These are phyloP conservation scores for Pythium phragmiticola DNA, from an alignment of 352 stramenopile species.

Conservation along the genomic window DNA sequence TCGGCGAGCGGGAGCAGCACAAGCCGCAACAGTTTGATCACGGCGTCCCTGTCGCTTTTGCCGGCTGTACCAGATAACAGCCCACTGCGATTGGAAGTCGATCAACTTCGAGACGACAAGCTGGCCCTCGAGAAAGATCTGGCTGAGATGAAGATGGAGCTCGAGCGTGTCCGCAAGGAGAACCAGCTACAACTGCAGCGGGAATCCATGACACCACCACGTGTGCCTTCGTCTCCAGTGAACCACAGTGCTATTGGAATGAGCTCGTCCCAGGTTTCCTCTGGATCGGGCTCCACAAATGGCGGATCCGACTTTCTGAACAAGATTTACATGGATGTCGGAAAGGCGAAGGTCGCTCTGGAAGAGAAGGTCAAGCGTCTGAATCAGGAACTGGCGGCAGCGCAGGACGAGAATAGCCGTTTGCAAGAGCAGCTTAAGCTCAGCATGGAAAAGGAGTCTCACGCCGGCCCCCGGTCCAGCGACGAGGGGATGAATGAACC, in stretches of 20 bases:
- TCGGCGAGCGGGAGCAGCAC: constrained; percentile 35
- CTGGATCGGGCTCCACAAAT: neutral
- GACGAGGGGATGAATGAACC: constrained; percentile 7
- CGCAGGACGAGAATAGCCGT: constrained; percentile 50
- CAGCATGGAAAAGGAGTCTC: constrained; percentile 6
- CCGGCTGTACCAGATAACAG: constrained; percentile 27
- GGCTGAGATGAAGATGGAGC: constrained; percentile 33
- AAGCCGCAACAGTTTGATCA: constrained; percentile 21
- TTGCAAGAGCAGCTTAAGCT: constrained; percentile 40
- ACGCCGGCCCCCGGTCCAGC: neutral
- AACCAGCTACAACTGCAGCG: constrained; percentile 20
- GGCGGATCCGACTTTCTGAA: constrained; percentile 55
- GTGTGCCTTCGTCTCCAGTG: neutral
- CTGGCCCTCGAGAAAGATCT: constrained; percentile 41
- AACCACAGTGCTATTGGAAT: neutral
- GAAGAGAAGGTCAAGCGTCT: constrained; percentile 72
- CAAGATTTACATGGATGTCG: constrained; percentile 79
- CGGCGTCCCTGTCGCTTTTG: constrained; percentile 23
- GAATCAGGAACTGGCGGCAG: constrained; percentile 39
- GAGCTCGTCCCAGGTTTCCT: constrained; percentile 13
- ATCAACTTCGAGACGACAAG: constrained; percentile 37
- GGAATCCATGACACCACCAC: constrained; percentile 21
- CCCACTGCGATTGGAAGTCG: constrained; percentile 38
- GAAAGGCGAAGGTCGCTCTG: constrained; percentile 71
- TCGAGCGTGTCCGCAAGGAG: constrained; percentile 22